Conservation (phyloP, 176 grass and related monocot species). For the Melocanna baccifera region DNA sequence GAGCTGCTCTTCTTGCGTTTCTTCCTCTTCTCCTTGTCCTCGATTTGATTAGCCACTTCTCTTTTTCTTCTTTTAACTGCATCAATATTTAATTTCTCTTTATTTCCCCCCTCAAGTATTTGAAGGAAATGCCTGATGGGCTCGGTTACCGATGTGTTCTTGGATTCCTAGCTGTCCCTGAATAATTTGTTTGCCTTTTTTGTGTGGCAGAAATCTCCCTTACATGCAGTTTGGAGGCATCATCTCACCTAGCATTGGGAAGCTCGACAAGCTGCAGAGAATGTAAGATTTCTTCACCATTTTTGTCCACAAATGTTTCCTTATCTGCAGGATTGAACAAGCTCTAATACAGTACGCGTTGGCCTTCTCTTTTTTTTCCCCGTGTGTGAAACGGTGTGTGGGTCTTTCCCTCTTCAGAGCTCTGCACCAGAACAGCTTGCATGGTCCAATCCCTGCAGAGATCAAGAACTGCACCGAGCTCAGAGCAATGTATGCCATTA, state of each 20-base stretch:
- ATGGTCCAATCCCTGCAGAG: slow-evolving; percentile 74
- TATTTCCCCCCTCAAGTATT: not conserved
- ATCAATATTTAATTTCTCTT: not conserved
- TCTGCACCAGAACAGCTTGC: slow-evolving; percentile 96
- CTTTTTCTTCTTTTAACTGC: not conserved
- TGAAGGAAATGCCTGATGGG: slow-evolving; percentile 2
- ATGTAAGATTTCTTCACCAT: slow-evolving; percentile 41
- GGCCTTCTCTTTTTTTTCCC: not conserved
- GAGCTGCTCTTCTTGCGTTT: not conserved
- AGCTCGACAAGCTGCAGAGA: slow-evolving; percentile 78
- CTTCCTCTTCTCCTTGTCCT: not conserved
- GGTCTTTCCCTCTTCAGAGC: slow-evolving; percentile 50
- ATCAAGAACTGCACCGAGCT: slow-evolving; percentile 88
- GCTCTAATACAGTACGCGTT: not conserved
- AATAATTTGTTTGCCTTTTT: not conserved
- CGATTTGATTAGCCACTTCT: not conserved
- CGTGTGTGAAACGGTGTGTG: not conserved
- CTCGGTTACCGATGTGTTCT: slow-evolving; percentile 21
- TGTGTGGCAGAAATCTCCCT: slow-evolving; percentile 64
- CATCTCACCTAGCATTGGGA: slow-evolving; percentile 79
- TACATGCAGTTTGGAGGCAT: slow-evolving; percentile 90
- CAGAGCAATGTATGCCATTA: slow-evolving; percentile 56
- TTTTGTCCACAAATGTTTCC: not conserved
- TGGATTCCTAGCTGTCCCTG: slow-evolving; percentile 19
- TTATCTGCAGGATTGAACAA: not conserved